Evolutionary conservation across 2,329 filamentous ascomycete species (phyloP).

Genomic region (Parastagonospora avenae): DNA sequence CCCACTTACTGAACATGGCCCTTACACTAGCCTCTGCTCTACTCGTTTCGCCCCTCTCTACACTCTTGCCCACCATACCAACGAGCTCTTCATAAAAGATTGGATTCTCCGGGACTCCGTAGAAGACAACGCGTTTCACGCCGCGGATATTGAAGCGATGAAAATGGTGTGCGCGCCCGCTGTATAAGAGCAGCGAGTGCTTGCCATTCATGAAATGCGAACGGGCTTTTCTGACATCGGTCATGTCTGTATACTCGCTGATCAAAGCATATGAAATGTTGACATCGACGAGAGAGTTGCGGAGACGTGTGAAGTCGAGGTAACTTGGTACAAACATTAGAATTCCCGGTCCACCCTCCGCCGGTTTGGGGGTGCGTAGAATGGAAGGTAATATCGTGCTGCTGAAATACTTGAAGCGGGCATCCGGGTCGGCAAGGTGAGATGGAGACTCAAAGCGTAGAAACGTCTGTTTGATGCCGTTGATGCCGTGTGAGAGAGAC

Average conservation of each 20-base stretch:
- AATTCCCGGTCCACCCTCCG: constrained; percentile 64
- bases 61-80: constrained; percentile 63
- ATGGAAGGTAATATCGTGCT: constrained; percentile 79
- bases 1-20: constrained; percentile 82
- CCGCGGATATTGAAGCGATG: constrained; percentile 82
- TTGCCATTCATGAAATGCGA: constrained; percentile 86
- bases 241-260: constrained; percentile 82
- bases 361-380: constrained; percentile 68
- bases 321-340: constrained; percentile 92
- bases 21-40: constrained; percentile 56
- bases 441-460: constrained; percentile 77
- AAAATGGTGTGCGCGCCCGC: constrained; percentile 96
- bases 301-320: constrained; percentile 90
- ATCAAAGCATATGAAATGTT: constrained; percentile 78
- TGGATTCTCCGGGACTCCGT: constrained; percentile 87
- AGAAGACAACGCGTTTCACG: constrained; percentile 84
- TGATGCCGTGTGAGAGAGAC: constrained; percentile 68
- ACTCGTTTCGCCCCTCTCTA: constrained; percentile 63
- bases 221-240: constrained; percentile 80
- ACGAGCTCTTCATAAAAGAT: constrained; percentile 79
- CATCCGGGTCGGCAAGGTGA: constrained; percentile 78
- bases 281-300: constrained; percentile 87
- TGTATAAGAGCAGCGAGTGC: constrained; percentile 85
- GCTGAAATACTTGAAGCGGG: constrained; percentile 89
- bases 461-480: constrained; percentile 84